Evolutionary conservation across 768 basidiomycete species (phyloP).

Genomic region (Boletales sp.): DNA sequence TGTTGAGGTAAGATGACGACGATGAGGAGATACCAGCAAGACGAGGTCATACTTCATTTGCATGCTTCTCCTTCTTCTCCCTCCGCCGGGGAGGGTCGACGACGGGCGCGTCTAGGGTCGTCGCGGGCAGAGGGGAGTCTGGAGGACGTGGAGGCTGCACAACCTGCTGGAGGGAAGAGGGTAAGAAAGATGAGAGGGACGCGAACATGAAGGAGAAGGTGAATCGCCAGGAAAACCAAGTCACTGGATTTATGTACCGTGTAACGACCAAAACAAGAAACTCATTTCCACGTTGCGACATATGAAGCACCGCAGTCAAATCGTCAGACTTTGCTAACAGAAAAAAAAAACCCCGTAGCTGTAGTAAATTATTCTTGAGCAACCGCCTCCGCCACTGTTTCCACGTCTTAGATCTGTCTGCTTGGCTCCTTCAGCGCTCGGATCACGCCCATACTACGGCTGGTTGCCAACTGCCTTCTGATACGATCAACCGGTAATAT

Average conservation of each 20-base stretch:
- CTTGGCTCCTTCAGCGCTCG: too few relatives aligned
- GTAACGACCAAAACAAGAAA: background rate
- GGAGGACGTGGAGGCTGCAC: conserved; percentile 19
- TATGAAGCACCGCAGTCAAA: too few relatives aligned
- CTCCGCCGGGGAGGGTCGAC: conserved; percentile 42
- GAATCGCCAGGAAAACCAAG: background rate
- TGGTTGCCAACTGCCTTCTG: too few relatives aligned
- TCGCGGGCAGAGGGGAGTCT: conserved; percentile 11
- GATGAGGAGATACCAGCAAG: conserved; percentile 1
- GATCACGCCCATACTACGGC: too few relatives aligned
- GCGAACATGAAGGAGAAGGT: conserved; percentile 42
- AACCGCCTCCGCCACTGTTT: too few relatives aligned
- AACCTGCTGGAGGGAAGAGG: conserved; percentile 45
- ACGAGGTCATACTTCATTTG: conserved; percentile 43
- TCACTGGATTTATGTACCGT: conserved; percentile 15
- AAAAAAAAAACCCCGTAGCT: too few relatives aligned
- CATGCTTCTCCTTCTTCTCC: conserved; percentile 39
- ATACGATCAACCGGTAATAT: too few relatives aligned
- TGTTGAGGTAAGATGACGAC: conserved; percentile 28
- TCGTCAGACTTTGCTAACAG: too few relatives aligned
- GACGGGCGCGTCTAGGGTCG: conserved; percentile 11
- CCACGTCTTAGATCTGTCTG: too few relatives aligned
- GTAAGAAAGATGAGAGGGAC: conserved; percentile 48
- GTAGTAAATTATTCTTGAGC: too few relatives aligned
- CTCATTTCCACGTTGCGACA: conserved; percentile 6